A percentile compares a stretch with the other conserved stretches of the same genome.
Evolutionary conservation across 2,329 filamentous ascomycete genomes (phyloP).

Genomic region (Cytospora leucostoma): DNA sequence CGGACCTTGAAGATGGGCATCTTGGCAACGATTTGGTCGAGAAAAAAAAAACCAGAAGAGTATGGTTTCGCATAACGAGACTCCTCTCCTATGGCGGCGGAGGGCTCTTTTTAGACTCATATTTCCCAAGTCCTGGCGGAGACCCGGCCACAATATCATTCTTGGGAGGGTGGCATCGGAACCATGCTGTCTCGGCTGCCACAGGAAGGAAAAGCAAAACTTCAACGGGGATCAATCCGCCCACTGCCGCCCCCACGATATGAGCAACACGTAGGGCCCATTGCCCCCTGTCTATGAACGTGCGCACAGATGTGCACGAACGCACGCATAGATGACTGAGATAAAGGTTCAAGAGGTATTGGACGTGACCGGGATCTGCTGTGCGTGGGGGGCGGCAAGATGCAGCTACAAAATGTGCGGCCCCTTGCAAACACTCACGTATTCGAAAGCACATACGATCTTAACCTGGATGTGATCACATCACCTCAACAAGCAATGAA

Average conservation of each 20-base stretch:
- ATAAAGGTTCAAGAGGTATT: neutral
- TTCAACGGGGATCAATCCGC: neutral
- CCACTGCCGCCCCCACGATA: neutral
- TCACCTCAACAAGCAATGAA: neutral
- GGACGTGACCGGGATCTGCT: neutral
- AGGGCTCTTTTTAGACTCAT: neutral
- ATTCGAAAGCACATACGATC: neutral
- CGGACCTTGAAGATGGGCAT: conserved; percentile 4
- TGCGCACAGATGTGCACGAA: neutral
- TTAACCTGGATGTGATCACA: neutral
- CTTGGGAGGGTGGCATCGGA: neutral
- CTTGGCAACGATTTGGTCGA: neutral
- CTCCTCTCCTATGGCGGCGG: neutral
- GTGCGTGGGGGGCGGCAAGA: neutral
- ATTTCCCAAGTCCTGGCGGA: neutral
- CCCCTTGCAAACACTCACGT: neutral
- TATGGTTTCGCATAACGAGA: neutral
- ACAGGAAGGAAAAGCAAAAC: neutral
- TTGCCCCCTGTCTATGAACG: neutral
- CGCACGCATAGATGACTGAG: neutral
- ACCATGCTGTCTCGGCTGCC: neutral
- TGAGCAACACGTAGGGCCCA: neutral
- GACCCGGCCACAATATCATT: neutral
- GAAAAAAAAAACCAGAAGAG: neutral
- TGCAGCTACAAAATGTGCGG: neutral